Percentiles rank a stretch among this genome's conserved stretches.
Conservation (phyloP, 164 flowering plant genomes). For the Protea cynaroides region DNA sequence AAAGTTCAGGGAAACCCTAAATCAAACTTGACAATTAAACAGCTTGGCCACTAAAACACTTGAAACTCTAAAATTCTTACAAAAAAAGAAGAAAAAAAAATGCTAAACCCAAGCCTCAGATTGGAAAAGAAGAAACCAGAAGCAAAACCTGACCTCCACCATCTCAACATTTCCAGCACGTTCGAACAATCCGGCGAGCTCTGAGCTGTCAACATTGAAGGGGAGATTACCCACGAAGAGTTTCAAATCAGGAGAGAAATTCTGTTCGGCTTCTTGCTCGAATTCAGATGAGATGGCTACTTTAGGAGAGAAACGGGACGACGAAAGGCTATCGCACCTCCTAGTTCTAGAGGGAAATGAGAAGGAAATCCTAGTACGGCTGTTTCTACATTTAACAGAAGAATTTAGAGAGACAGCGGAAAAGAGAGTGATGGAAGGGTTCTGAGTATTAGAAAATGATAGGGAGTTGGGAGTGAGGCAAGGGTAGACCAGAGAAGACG, state of each 20-base stretch:
- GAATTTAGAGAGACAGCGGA: background rate
- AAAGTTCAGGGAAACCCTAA: too few species aligned
- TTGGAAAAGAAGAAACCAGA: too few species aligned
- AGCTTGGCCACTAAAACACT: background rate
- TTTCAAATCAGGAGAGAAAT: slow-evolving; percentile 55
- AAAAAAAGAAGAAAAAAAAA: too few species aligned
- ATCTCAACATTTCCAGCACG: slow-evolving; percentile 77
- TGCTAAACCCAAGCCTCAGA: background rate
- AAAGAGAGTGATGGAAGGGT: slow-evolving; percentile 9
- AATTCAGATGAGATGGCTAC: slow-evolving; percentile 35
- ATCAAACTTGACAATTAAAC: background rate
- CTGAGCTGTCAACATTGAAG: slow-evolving; percentile 56
- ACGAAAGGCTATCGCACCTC: background rate
- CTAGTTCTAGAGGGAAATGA: slow-evolving; percentile 11
- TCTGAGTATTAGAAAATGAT: slow-evolving; percentile 14
- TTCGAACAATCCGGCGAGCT: slow-evolving; percentile 59
- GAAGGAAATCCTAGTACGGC: slow-evolving; percentile 21
- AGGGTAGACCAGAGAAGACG: slow-evolving; percentile 38
- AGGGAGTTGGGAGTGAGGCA: slow-evolving; percentile 43
- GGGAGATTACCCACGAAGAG: slow-evolving; percentile 82
- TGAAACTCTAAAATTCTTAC: background rate
- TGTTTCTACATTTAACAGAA: slow-evolving; percentile 8
- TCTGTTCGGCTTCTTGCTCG: slow-evolving; percentile 24
- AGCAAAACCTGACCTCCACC: slow-evolving; percentile 63
- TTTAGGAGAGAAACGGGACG: slow-evolving; percentile 39